Percentiles rank a stretch among this genome's conserved stretches.
These are phyloP conservation scores for Mucor indicus DNA, from an alignment of 371 early-diverging fungal genomes.

Conservation along the genomic window DNA sequence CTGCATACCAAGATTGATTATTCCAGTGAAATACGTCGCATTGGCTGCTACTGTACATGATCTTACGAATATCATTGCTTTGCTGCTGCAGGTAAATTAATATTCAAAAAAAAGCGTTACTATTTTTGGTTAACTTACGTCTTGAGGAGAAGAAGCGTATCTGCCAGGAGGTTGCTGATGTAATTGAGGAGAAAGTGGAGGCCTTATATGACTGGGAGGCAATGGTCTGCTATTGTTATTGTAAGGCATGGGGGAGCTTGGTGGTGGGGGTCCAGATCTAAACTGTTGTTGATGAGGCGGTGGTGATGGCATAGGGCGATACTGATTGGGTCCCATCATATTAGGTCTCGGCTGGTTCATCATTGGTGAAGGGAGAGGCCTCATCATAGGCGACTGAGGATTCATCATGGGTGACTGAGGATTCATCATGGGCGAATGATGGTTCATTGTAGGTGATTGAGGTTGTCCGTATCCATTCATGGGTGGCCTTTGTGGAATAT, in stretches of 20 bases:
- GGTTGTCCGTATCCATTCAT: too few species aligned
- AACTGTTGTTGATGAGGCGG: conserved; percentile 2
- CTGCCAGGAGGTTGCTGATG: conserved; percentile 14
- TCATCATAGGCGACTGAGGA: too few species aligned
- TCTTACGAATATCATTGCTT: conserved; percentile 25
- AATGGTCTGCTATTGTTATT: conserved; percentile 6
- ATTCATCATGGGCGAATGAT: too few species aligned
- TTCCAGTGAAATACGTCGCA: conserved; percentile 51
- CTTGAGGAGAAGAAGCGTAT: conserved; percentile 28
- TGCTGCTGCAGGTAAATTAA: too few species aligned
- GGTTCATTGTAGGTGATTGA: too few species aligned
- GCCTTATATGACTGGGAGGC: background rate
- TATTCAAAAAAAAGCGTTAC: too few species aligned
- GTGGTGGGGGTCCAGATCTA: conserved; percentile 4
- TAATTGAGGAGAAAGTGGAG: conserved; percentile 1
- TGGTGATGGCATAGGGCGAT: too few species aligned
- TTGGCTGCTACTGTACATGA: conserved; percentile 29
- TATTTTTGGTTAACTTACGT: conserved; percentile 24
- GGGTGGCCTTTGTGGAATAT: background rate
- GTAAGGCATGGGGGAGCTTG: background rate
- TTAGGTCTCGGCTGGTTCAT: too few species aligned
- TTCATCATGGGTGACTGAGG: too few species aligned
- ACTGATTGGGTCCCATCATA: too few species aligned
- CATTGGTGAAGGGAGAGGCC: too few species aligned
- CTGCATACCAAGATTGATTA: conserved; percentile 43